A percentile compares a stretch with the other conserved stretches of the same genome.
Conservation (phyloP, 169 alveolate species). For the Plasmodium reichenowi region DNA sequence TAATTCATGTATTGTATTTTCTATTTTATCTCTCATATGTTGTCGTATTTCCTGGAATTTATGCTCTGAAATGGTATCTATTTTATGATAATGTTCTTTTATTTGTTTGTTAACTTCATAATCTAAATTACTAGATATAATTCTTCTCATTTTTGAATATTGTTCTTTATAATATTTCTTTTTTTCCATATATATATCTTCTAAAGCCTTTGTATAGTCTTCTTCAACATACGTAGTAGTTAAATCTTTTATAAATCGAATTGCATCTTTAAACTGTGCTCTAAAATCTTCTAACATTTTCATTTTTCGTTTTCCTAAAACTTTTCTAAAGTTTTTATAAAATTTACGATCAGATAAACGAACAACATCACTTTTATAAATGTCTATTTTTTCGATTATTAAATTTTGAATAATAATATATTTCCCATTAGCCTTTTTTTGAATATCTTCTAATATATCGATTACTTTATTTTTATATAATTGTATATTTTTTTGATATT, state of each 20-base stretch:
- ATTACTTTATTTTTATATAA: constrained; percentile 21
- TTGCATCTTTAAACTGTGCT: constrained; percentile 8
- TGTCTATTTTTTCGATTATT: neutral
- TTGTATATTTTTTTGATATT: constrained; percentile 16
- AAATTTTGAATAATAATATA: constrained; percentile 7
- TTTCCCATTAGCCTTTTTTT: constrained; percentile 14
- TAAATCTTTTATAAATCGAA: constrained; percentile 32
- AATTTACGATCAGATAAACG: constrained; percentile 7
- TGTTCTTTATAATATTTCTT: constrained; percentile 13
- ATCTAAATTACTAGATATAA: constrained; percentile 27
- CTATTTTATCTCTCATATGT: neutral
- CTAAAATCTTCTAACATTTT: constrained; percentile 20
- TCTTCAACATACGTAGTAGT: constrained; percentile 35
- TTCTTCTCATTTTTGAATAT: constrained; percentile 10
- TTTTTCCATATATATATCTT: constrained; percentile 9
- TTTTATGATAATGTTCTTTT: neutral
- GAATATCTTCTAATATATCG: constrained; percentile 1
- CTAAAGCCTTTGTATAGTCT: constrained; percentile 7
- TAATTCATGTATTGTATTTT: neutral
- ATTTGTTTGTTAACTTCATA: neutral
- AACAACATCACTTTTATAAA: constrained; percentile 9
- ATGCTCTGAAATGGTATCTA: neutral
- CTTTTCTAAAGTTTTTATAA: constrained; percentile 41
- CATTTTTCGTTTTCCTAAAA: constrained; percentile 10
- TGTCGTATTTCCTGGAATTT: constrained; percentile 25